Base-by-base conservation (phyloP, 2,329 filamentous ascomycete genomes). In the Xylaria sp. region DNA sequence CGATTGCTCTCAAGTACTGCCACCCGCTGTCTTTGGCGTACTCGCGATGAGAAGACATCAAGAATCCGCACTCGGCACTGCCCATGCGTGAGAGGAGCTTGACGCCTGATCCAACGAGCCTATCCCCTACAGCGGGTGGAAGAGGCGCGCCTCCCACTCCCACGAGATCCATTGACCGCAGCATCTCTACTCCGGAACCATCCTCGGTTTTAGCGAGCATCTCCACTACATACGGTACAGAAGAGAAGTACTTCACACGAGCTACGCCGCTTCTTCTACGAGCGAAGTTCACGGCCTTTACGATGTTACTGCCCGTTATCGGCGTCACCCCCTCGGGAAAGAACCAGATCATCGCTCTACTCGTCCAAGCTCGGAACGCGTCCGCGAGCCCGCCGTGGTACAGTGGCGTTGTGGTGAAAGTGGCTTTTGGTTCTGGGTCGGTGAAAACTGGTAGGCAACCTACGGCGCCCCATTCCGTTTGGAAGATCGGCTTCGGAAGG, bases 351-450 rank as follows among this genome's bases (percentile, higher is more conserved):
- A 83, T 72, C 0, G 85, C 81, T 17, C 79, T 80, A 58, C 84
- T 86, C 1, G 84, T 83, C 86, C 87, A 89, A 0, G 85, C 80
- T 51, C 87, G 77, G 46, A 89, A 83, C 19, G 84, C 79, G 69
- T 90, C 87, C 1, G 87, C 85, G 8, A 88, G 79, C 0, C 87
- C 87, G 1, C 87, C 87, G 66, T 89, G 86, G 64, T 88, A 90
- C 0, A 90, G 76, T 0, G 87, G 87, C 2, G 87, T 90, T 0
- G 86, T 88, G 0, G 86, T 87, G 66, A 89, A 89, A 0, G 85
- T 87, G 0, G 85, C 82, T 2, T 75, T 69, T 3, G 74, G 53
- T 0, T 68, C 41, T 0, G 73, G 71, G 3, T 72, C 65, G 0
- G 68, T 64, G 8, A 88, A 79, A 2, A 72, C 72, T 7, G 85